phyloP scores from a whole-genome alignment of 2,329 filamentous ascomycete species.

The Periglandula ipomoeae region DNA sequence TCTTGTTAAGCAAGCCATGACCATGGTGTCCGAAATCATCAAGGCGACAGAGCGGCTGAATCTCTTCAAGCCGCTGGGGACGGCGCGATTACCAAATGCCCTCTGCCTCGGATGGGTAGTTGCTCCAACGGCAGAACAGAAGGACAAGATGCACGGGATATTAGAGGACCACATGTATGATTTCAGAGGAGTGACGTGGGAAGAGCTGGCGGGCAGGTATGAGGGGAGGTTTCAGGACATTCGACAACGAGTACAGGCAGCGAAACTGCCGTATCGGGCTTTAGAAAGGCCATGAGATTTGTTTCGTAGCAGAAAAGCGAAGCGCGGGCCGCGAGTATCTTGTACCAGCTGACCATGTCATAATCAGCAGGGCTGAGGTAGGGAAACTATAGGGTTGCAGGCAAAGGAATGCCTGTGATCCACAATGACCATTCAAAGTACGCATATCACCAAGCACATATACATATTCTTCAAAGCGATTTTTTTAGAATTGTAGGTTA shows the following conservation, averaged over 20 bases:
- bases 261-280: too few species aligned
- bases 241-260: background rate
- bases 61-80: conserved; percentile 3
- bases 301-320: too few species aligned
- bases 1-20: background rate
- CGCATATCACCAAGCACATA: too few species aligned
- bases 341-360: too few species aligned
- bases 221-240: background rate
- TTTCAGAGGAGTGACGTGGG: conserved; percentile 2
- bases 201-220: conserved; percentile 3
- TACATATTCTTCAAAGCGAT: too few species aligned
- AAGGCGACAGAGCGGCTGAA: background rate
- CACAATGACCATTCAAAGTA: too few species aligned
- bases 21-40: background rate
- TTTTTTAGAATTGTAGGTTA: too few species aligned
- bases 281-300: background rate
- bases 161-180: conserved; percentile 1
- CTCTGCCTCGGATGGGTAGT: conserved; percentile 1
- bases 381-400: too few species aligned
- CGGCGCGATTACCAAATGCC: conserved; percentile 1
- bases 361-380: too few species aligned
- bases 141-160: background rate
- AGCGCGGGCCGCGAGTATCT: too few species aligned
- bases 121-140: conserved; percentile 1
- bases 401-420: too few species aligned